Percentiles rank a stretch among this genome's conserved stretches.
Evolutionary conservation across 257 asterid species (phyloP).

Genomic region (Striga asiatica): DNA sequence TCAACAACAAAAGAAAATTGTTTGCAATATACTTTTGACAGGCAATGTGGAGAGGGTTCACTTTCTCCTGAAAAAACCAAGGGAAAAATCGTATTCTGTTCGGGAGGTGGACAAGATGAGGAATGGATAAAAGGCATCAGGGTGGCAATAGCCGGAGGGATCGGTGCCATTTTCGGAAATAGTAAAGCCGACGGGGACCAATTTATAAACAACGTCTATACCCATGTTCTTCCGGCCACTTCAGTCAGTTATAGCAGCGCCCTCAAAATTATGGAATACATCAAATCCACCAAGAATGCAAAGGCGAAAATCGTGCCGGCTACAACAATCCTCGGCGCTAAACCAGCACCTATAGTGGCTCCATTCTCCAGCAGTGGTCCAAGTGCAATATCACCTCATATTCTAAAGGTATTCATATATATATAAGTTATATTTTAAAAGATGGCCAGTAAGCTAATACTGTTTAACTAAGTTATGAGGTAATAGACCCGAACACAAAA

Average conservation of each 20-base stretch:
- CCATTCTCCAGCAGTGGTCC: slow-evolving; percentile 56
- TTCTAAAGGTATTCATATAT: no score
- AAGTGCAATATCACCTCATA: slow-evolving; percentile 27
- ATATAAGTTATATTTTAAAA: no score
- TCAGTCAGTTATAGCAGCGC: slow-evolving; percentile 29
- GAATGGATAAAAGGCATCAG: slow-evolving; percentile 68
- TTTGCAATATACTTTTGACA: slow-evolving; percentile 16
- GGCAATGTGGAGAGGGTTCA: slow-evolving; percentile 73
- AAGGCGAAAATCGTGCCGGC: slow-evolving; percentile 27
- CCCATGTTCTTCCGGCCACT: slow-evolving; percentile 53
- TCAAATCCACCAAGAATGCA: slow-evolving; percentile 24
- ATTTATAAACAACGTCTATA: slow-evolving; percentile 25
- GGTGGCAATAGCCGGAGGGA: slow-evolving; percentile 83
- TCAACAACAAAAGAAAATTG: no score
- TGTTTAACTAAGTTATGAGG: no score
- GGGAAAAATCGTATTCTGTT: slow-evolving; percentile 75
- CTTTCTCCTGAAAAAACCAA: slow-evolving; percentile 52
- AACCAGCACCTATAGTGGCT: slow-evolving; percentile 58
- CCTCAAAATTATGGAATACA: slow-evolving; percentile 30
- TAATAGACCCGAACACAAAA: no score
- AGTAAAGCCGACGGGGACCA: slow-evolving; percentile 38
- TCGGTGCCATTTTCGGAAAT: slow-evolving; percentile 62
- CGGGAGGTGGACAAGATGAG: slow-evolving; percentile 73
- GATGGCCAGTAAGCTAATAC: no score
- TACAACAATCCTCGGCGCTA: slow-evolving; percentile 21